phyloP scores from a whole-genome alignment of 352 stramenopile genomes.

The Phytophthora agathidicida region DNA sequence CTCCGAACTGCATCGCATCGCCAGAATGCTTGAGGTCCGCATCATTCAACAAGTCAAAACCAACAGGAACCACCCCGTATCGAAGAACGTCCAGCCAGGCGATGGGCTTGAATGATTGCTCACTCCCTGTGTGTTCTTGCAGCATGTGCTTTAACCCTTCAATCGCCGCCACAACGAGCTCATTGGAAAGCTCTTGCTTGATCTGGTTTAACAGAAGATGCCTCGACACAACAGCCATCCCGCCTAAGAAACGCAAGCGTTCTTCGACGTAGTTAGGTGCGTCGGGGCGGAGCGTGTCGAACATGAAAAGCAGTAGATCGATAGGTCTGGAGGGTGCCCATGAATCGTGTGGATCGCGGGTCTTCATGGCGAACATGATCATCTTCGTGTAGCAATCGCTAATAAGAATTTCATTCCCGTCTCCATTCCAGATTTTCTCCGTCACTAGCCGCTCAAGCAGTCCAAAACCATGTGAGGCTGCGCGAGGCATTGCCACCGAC shows the following conservation, averaged over 20 bases:
- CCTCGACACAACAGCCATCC: slow-evolving; percentile 58
- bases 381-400: slow-evolving; percentile 71
- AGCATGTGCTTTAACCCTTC: slow-evolving; percentile 67
- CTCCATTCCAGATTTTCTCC: slow-evolving; percentile 56
- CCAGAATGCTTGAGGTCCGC: slow-evolving; percentile 7
- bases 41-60: slow-evolving; percentile 55
- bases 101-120: slow-evolving; percentile 39
- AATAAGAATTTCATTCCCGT: slow-evolving; percentile 58
- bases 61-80: slow-evolving; percentile 60
- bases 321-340: slow-evolving; percentile 46
- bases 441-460: slow-evolving; percentile 69
- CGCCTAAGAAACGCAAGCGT: slow-evolving; percentile 59
- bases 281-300: slow-evolving; percentile 42
- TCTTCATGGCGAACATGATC: slow-evolving; percentile 65
- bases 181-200: slow-evolving; percentile 46
- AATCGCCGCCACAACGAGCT: slow-evolving; percentile 48
- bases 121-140: slow-evolving; percentile 32
- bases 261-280: slow-evolving; percentile 46
- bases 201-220: slow-evolving; percentile 44
- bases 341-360: slow-evolving; percentile 25
- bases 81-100: slow-evolving; percentile 70
- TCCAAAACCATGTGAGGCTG: slow-evolving; percentile 60
- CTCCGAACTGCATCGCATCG: slow-evolving; percentile 22
- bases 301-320: slow-evolving; percentile 64
- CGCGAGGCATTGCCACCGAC: slow-evolving; percentile 49